Conservation (phyloP, 768 basidiomycete species). For the Gloeopeniophorella convolvens region DNA sequence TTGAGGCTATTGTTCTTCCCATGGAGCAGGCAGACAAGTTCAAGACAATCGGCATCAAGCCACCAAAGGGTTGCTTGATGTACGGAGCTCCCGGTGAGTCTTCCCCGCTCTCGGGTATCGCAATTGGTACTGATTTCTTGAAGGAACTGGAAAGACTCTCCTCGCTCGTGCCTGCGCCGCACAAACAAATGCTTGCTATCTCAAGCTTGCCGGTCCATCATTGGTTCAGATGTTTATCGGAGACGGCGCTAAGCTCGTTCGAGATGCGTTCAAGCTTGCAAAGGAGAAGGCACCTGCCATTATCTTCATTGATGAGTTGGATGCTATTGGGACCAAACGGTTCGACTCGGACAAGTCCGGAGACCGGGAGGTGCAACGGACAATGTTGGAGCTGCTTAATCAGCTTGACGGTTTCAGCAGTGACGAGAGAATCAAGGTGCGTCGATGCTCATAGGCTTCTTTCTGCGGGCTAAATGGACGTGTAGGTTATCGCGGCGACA, state of each 20-base stretch:
- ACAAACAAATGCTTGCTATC: slow-evolving; percentile 95
- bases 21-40: slow-evolving; percentile 99
- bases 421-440: slow-evolving; percentile 94
- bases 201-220: slow-evolving; percentile 96
- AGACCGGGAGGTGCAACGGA: slow-evolving; percentile 98
- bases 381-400: slow-evolving; percentile 98
- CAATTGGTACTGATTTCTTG: neutral
- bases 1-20: slow-evolving; percentile 95
- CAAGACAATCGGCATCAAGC: slow-evolving; percentile 95
- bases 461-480: neutral
- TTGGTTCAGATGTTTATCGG: slow-evolving; percentile 99
- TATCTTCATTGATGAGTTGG: slow-evolving; percentile 97
- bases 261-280: slow-evolving; percentile 95
- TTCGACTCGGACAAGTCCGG: slow-evolving; percentile 99
- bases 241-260: slow-evolving; percentile 97
- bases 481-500: slow-evolving; percentile 94
- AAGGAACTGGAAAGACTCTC: slow-evolving; percentile 94
- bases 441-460: slow-evolving; percentile 16
- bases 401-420: slow-evolving; percentile 97
- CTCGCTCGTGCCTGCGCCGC: slow-evolving; percentile 97
- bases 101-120: neutral
- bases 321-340: slow-evolving; percentile 98
- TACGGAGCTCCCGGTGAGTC: slow-evolving; percentile 92
- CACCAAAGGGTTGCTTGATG: slow-evolving; percentile 98
- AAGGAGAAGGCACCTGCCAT: slow-evolving; percentile 99